Evolutionary conservation across 495 filamentous ascomycete species (phyloP).

Genomic region (Lichina pygmaea): DNA sequence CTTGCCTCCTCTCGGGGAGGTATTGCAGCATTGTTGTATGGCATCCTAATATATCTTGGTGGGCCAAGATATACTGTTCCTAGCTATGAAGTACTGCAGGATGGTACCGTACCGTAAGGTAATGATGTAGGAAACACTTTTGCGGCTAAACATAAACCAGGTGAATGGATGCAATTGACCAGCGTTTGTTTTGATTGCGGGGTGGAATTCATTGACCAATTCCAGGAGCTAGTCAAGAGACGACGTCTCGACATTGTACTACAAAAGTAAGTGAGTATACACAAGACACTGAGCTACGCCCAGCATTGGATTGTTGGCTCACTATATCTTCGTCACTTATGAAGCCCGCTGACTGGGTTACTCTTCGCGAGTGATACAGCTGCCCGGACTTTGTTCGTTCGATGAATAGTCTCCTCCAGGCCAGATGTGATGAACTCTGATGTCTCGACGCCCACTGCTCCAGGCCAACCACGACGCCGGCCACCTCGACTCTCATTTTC

Average conservation of each 20-base stretch:
- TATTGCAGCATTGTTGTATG: conserved; percentile 71
- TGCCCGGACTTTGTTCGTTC: not conserved
- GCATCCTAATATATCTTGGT: conserved; percentile 23
- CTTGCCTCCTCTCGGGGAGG: conserved; percentile 56
- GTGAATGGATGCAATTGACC: too few relatives aligned
- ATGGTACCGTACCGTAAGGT: too few relatives aligned
- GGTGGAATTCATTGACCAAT: too few relatives aligned
- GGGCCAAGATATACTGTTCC: too few relatives aligned
- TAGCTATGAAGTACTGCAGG: too few relatives aligned
- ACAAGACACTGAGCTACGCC: not conserved
- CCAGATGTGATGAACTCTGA: conserved; percentile 37
- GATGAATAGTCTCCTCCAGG: not conserved
- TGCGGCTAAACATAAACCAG: too few relatives aligned
- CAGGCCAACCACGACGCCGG: conserved; percentile 17
- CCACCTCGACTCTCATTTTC: conserved; percentile 23
- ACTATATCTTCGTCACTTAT: too few relatives aligned
- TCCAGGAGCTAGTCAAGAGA: too few relatives aligned
- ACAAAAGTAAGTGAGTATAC: not conserved
- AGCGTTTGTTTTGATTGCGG: too few relatives aligned
- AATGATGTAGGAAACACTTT: too few relatives aligned
- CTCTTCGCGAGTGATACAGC: not conserved
- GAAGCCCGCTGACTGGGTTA: too few relatives aligned
- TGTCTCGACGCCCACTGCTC: conserved; percentile 22
- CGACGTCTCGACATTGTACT: too few relatives aligned
- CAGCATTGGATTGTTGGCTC: not conserved